Percentiles rank a stretch among this genome's conserved stretches.
Evolutionary conservation across 2,329 filamentous ascomycete species (phyloP).

Genomic region (Colletotrichum sp.): DNA sequence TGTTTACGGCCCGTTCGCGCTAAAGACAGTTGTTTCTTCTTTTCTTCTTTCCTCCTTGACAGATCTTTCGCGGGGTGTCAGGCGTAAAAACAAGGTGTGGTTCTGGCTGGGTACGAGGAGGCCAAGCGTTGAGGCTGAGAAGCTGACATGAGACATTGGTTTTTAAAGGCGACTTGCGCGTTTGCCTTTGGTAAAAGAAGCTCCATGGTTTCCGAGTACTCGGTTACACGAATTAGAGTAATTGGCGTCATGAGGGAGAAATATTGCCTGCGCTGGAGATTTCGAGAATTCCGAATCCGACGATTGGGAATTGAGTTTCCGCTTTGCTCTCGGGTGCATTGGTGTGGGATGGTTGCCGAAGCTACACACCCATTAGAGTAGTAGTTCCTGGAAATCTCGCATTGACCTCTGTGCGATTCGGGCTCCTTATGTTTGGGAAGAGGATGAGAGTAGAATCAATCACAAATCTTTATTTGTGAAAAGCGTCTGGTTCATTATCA

Average conservation of each 20-base stretch:
- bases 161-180: neutral
- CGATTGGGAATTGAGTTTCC: neutral
- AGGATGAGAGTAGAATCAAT: neutral
- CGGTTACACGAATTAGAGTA: neutral
- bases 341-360: neutral
- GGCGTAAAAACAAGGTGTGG: neutral
- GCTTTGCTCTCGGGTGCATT: neutral
- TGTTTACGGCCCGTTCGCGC: neutral
- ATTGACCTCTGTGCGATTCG: neutral
- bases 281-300: neutral
- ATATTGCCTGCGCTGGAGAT: neutral
- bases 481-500: neutral
- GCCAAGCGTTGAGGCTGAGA: neutral
- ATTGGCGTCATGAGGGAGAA: neutral
- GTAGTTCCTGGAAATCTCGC: neutral
- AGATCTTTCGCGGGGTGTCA: neutral
- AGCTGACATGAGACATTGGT: neutral
- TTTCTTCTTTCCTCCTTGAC: neutral
- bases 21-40: neutral
- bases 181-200: neutral
- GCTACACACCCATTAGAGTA: neutral
- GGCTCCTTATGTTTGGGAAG: neutral
- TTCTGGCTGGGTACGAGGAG: neutral
- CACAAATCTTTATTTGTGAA: neutral
- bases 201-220: neutral